phyloP scores from a whole-genome alignment of 164 flowering plant genomes.

The Warburgia ugandensis region DNA sequence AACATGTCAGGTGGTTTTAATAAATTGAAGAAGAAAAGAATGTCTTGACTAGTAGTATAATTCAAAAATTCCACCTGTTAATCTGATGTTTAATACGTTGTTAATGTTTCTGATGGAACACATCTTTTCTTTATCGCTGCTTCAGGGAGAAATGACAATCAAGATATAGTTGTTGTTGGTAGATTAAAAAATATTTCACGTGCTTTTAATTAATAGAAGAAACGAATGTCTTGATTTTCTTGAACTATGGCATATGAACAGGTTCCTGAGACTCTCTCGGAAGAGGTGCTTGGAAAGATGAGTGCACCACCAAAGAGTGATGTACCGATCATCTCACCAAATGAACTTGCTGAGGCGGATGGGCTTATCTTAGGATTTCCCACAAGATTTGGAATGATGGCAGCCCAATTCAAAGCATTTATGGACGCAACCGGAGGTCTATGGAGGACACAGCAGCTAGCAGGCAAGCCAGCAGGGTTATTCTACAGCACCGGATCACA shows the following conservation, averaged over 20 bases:
- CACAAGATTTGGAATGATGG: constrained; percentile 92
- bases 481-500: constrained; percentile 87
- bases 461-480: constrained; percentile 89
- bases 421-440: constrained; percentile 81
- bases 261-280: constrained; percentile 81
- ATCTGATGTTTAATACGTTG: too few species aligned
- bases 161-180: too few species aligned
- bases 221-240: neutral
- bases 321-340: constrained; percentile 57
- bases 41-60: too few species aligned
- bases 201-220: too few species aligned
- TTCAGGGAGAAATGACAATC: too few species aligned
- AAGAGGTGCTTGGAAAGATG: constrained; percentile 76
- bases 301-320: constrained; percentile 82
- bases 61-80: too few species aligned
- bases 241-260: constrained; percentile 11
- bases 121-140: too few species aligned
- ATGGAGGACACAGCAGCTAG: constrained; percentile 76
- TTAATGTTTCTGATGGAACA: too few species aligned
- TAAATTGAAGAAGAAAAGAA: too few species aligned
- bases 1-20: too few species aligned
- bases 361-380: constrained; percentile 88
- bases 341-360: constrained; percentile 79
- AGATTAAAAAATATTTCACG: too few species aligned
- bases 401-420: constrained; percentile 89